phyloP scores from a whole-genome alignment of 495 filamentous ascomycete genomes.

The Penicillium angulare region DNA sequence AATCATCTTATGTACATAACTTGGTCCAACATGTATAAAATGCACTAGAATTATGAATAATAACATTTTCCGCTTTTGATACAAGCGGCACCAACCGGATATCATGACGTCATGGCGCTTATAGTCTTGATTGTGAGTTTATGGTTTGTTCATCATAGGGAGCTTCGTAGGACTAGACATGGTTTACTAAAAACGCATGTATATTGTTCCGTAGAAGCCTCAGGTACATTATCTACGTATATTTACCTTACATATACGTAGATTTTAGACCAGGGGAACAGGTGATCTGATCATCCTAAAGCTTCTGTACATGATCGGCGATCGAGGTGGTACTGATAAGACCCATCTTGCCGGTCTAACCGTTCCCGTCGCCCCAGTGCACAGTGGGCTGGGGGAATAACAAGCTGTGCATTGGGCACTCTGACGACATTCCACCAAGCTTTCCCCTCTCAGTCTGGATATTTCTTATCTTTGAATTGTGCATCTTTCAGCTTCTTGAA shows the following conservation, averaged over 20 bases:
- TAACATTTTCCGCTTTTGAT: slow-evolving; percentile 1
- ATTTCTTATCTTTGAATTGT: neutral
- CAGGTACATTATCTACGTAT: neutral
- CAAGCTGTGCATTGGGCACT: slow-evolving; percentile 7
- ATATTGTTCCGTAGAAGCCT: neutral
- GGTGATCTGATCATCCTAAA: neutral
- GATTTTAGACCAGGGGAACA: too few species aligned
- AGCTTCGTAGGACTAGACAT: neutral
- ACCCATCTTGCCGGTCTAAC: slow-evolving; percentile 18
- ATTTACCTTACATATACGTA: neutral
- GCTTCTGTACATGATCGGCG: neutral
- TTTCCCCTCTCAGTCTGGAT: neutral
- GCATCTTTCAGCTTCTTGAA: neutral
- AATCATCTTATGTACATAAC: slow-evolving; percentile 4
- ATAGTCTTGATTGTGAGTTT: neutral
- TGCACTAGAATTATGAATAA: neutral
- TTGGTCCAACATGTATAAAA: slow-evolving; percentile 4
- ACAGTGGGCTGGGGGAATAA: neutral
- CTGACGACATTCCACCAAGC: slow-evolving; percentile 16
- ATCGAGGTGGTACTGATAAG: slow-evolving; percentile 10
- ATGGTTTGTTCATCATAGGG: neutral
- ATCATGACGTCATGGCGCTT: slow-evolving; percentile 21
- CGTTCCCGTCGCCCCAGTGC: slow-evolving; percentile 14
- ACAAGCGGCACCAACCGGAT: slow-evolving; percentile 14
- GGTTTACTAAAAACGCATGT: neutral